These are phyloP conservation scores for Epichloe sibirici DNA, from an alignment of 2,329 filamentous ascomycete species.

Conservation along the genomic window DNA sequence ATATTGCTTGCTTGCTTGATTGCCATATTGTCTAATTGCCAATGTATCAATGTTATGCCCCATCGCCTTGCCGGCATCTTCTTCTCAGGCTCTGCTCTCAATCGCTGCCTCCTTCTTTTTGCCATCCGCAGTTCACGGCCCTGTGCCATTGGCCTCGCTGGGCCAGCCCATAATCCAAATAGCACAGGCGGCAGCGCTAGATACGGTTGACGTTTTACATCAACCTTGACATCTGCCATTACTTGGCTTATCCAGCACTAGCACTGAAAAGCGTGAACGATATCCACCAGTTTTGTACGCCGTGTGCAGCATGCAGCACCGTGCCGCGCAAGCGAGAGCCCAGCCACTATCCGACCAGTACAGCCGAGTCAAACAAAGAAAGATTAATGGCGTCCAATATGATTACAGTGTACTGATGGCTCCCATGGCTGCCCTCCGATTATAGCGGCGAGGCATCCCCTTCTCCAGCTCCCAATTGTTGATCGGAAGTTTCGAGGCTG, in stretches of 20 bases:
- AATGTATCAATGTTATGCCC: not conserved
- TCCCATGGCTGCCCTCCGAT: not conserved
- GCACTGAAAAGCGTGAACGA: not conserved
- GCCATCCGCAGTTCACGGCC: not conserved
- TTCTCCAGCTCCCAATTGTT: not conserved
- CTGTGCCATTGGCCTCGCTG: conserved; percentile 3
- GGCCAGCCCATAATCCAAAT: conserved; percentile 5
- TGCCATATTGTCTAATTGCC: conserved; percentile 1
- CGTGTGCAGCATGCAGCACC: not conserved
- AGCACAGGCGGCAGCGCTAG: not conserved
- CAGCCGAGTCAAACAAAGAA: not conserved
- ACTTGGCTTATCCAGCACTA: not conserved
- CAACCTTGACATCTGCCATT: not conserved
- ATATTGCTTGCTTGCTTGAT: not conserved
- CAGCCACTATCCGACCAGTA: not conserved
- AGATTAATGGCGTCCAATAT: conserved; percentile 3
- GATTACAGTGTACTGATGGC: conserved; percentile 3
- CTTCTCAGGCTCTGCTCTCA: not conserved
- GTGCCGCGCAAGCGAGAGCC: not conserved
- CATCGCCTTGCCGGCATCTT: not conserved
- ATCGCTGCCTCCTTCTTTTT: not conserved
- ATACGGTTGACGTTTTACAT: not conserved
- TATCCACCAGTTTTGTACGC: not conserved
- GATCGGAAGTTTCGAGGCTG: not conserved
- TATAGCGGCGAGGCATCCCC: not conserved